Evolutionary conservation across 2,329 filamentous ascomycete genomes (phyloP), one percentile per base, ranked within the genome.

Genomic region (Arthrobotrys sphaeroides): DNA sequence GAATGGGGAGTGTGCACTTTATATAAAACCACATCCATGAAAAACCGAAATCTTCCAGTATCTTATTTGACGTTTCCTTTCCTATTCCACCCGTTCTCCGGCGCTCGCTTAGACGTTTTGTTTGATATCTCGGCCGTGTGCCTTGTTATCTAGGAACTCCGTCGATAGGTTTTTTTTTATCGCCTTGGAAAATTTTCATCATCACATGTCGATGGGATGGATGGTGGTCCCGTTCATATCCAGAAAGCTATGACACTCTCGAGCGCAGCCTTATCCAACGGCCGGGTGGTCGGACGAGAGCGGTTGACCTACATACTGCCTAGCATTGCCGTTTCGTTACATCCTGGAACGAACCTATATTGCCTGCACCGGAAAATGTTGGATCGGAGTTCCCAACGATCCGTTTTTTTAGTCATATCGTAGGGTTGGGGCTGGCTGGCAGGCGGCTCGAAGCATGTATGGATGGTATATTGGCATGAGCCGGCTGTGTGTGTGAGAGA

Each of bases 41-140:
- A n/a, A n/a, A n/a, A 36, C 31, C 10, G 7, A 49, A 10, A 49
- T 43, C 24, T 31, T 64, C 22, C 24, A 28, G 22, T 40, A 31
- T 53, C n/a, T 26, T 22, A 18, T 13, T 36, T 55, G 12, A 36
- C 16, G 4, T 36, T 51, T 18, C n/a, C n/a, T 42, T 70, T 70
- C 66, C 55, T 62, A 62, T 62, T 62, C 57, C 55, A 62, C 59
- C 65, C 65, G 65, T 69, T 10, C 9, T 47, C 57, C 24, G 55
- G 38, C 24, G 33, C 28, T 33, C 26, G 36, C 36, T 24, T 49
- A 36, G 51, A n/a, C 28, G 28, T 38, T 18, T n/a, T n/a, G n/a
- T n/a, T n/a, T n/a, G n/a, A n/a, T 33, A 33, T 49, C 13, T 20
- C 42, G 18, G 2, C 45, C 26, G 45, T 33, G 47, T 53, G 26